phyloP scores from a whole-genome alignment of 345 rosid species.

The Linum usitatissimum region DNA sequence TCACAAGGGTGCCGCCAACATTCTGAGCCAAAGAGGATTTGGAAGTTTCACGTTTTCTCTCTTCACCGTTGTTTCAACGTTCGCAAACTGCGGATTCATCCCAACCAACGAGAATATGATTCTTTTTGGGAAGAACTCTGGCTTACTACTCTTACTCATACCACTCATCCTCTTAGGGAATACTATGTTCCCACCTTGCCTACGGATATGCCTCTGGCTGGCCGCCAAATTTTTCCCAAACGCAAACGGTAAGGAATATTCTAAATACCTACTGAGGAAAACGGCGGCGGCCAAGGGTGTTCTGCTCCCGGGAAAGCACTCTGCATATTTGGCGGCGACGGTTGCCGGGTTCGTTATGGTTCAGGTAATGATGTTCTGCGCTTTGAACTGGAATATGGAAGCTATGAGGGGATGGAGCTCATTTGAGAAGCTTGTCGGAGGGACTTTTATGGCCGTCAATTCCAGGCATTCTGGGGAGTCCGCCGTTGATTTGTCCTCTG shows the following conservation, averaged over 20 bases:
- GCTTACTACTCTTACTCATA: slow-evolving; percentile 40
- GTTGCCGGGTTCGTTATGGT: slow-evolving; percentile 16
- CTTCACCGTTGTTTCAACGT: slow-evolving; percentile 46
- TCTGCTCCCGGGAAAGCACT: slow-evolving; percentile 11
- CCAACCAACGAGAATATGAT: slow-evolving; percentile 77
- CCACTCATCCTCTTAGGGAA: slow-evolving; percentile 49
- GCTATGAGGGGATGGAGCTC: slow-evolving; percentile 13
- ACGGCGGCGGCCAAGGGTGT: neutral
- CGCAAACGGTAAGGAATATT: slow-evolving; percentile 18
- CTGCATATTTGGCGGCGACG: slow-evolving; percentile 10
- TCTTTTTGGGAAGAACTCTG: slow-evolving; percentile 38
- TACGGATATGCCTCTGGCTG: slow-evolving; percentile 29
- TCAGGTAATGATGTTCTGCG: slow-evolving; percentile 19
- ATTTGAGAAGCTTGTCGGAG: slow-evolving; percentile 15
- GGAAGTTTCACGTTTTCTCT: slow-evolving; percentile 33
- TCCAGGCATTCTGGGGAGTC: slow-evolving; percentile 31
- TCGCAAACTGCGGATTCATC: slow-evolving; percentile 50
- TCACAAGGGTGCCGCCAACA: slow-evolving; percentile 25
- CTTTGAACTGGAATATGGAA: slow-evolving; percentile 26
- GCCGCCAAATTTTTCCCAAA: slow-evolving; percentile 25
- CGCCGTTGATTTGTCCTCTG: slow-evolving; percentile 15
- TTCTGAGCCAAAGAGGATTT: slow-evolving; percentile 31
- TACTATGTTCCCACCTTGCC: slow-evolving; percentile 37
- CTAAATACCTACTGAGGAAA: slow-evolving; percentile 30
- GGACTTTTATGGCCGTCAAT: slow-evolving; percentile 18